A percentile compares a stretch with the other conserved stretches of the same genome.
These are phyloP conservation scores for Penicillium angulare DNA, from an alignment of 495 filamentous ascomycete species.

Conservation along the genomic window DNA sequence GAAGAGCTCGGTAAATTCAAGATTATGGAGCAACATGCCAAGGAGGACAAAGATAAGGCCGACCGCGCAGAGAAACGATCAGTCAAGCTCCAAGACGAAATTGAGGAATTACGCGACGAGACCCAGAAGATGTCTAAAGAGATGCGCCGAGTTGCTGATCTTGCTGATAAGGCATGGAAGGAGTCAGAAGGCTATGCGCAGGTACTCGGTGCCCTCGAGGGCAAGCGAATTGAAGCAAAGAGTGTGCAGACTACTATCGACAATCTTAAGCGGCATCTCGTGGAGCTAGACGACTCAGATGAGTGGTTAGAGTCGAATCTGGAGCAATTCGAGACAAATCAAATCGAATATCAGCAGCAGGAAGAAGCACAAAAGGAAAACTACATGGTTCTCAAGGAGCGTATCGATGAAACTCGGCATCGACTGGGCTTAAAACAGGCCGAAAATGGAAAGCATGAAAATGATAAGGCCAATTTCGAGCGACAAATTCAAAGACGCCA, in stretches of 20 bases:
- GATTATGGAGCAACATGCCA: slow-evolving; percentile 70
- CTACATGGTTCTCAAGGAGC: slow-evolving; percentile 62
- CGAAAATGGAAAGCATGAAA: slow-evolving; percentile 80
- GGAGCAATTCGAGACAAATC: slow-evolving; percentile 76
- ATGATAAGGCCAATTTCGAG: slow-evolving; percentile 83
- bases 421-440: slow-evolving; percentile 68
- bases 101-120: slow-evolving; percentile 63
- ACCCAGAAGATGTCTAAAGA: slow-evolving; percentile 54
- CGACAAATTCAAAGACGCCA: slow-evolving; percentile 68
- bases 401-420: slow-evolving; percentile 57
- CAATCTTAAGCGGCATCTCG: slow-evolving; percentile 65
- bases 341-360: slow-evolving; percentile 61
- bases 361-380: slow-evolving; percentile 56
- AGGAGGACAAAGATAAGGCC: slow-evolving; percentile 82
- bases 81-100: slow-evolving; percentile 64
- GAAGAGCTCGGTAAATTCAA: slow-evolving; percentile 69
- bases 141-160: slow-evolving; percentile 52
- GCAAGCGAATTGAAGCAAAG: slow-evolving; percentile 69
- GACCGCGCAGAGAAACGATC: slow-evolving; percentile 66
- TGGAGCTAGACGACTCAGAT: slow-evolving; percentile 75
- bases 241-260: slow-evolving; percentile 63
- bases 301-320: slow-evolving; percentile 72
- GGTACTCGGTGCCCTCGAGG: slow-evolving; percentile 68
- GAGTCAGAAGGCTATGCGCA: slow-evolving; percentile 60
- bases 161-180: slow-evolving; percentile 58